Base-by-base conservation (phyloP, 2,329 filamentous ascomycete species). In the Paecilomyces dactylethromorphus region DNA sequence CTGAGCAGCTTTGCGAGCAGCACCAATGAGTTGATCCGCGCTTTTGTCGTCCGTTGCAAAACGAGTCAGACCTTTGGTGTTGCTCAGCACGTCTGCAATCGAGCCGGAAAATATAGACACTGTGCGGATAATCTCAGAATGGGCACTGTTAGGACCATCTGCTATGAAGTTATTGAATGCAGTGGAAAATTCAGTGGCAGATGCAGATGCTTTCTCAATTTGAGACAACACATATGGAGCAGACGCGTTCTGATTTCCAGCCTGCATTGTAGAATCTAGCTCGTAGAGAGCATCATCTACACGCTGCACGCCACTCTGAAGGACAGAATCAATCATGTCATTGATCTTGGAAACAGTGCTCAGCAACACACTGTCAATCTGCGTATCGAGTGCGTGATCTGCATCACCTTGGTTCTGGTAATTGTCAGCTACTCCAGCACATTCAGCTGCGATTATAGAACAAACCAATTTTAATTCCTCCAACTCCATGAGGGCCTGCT, bases 111-210 rank as follows among this genome's bases (percentile, higher is more conserved):
- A 97, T 56, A 92, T 85, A 69, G 91, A 94, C 67, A 96, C 90
- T 0, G 91, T 91, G 71, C 92, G 92, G 75, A 97, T 97, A 61
- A 99, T 89, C 60, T 96, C 92, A 1, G 89, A 85, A 69, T 97
- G 91, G 10, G 87, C 87, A 71, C 90, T 91, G 74, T 92, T 96
- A 4, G 93, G 92, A 0, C 94, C 94, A 71, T 99, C 94, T 7
- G 93, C 94, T 68, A 99, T 95, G 74, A 95, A 97, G 76, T 96
- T 96, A 80, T 97, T 99, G 82, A 97, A 99, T 0, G 94, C 88
- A 0, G 93, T 97, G 1, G 93, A 94, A 75, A 99, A 99, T 72
- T 99, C 94, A 75, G 95, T 97, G 12, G 94, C 91, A 64, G 87
- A 96, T 10, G 92, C 87, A 7, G 92, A 94, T 0, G 94, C 92